These are phyloP conservation scores for Biscogniauxia mediterranea DNA, from an alignment of 2,329 filamentous ascomycete species.

Conservation along the genomic window DNA sequence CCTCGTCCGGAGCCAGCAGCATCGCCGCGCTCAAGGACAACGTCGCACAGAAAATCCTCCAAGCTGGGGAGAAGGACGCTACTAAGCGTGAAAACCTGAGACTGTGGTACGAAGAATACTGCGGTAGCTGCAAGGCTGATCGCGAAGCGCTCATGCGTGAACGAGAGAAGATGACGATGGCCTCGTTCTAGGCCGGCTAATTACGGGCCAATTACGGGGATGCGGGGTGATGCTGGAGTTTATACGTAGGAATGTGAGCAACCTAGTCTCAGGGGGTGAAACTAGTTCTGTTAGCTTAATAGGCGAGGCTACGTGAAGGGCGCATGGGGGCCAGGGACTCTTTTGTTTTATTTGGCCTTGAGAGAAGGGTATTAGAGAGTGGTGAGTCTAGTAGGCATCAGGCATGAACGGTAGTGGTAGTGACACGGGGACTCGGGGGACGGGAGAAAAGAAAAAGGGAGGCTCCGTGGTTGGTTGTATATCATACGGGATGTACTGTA, in stretches of 20 bases:
- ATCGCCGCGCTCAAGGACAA: conserved; percentile 17
- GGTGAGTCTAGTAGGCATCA: not conserved
- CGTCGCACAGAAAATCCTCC: conserved; percentile 32
- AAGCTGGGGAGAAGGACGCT: conserved; percentile 17
- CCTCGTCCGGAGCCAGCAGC: conserved; percentile 5
- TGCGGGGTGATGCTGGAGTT: not conserved
- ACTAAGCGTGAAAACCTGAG: conserved; percentile 34
- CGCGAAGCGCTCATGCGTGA: conserved; percentile 30
- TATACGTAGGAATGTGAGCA: not conserved
- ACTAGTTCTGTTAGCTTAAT: not conserved
- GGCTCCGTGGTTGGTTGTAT: not conserved
- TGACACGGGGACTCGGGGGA: not conserved
- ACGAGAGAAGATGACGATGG: conserved; percentile 23
- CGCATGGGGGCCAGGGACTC: too few relatives aligned
- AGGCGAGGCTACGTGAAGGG: not conserved
- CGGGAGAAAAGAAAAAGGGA: not conserved
- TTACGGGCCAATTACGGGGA: too few relatives aligned
- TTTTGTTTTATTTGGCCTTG: not conserved
- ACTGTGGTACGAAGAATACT: conserved; percentile 53
- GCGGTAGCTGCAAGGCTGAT: conserved; percentile 54
- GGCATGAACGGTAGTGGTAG: not conserved
- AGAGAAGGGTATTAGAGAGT: not conserved
- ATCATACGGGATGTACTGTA: not conserved
- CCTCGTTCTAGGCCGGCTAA: conserved; percentile 6
- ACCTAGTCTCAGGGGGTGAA: not conserved